Base-by-base conservation (phyloP, 1,284 basidiomycete genomes). In the Fomitopsis betulina region DNA sequence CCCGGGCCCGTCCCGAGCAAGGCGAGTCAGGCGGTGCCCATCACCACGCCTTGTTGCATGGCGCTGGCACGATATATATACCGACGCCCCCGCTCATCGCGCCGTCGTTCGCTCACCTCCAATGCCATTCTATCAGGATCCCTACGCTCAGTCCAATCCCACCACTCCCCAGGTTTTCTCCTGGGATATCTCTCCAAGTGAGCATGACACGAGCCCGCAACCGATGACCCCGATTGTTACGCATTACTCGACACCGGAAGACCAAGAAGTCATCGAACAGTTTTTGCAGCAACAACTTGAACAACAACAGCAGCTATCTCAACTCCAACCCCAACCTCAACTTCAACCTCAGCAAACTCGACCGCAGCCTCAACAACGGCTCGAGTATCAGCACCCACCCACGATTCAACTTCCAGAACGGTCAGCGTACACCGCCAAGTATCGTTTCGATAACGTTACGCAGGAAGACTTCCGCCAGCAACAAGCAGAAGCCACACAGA, bases 381-480 rank as follows among this genome's bases (percentile, higher is more conserved):
- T 21, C 12, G 21, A 9, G 15, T 47, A 30, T 13, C 53, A 37
- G 21, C 43, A 39, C 5, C 45, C 25, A 15, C 6, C 45, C 13
- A 47, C 63, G 32, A 70, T 70, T 55, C 63, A 62, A 25, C 60
- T 70, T 19, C 66, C 62, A 51, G 60, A 67, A 40, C 63, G 61
- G 30, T 39, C 51, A 7, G 23, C 57, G 17, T 49, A 56, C 50
- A 53, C 32, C n/a, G 49, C 49, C 7, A 32, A 62, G 57, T 69
- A 61, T 54, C 69, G 67, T 51, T 73, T 73, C 63, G 70, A 71
- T 58, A 69, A 66, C 59, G 63, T 65, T 43, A 65, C 67, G 57
- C 66, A 67, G 57, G 65, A 67, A 53, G 60, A 69, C 42, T 71
- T 68, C 56, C 55, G 56, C 39, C 45, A 57, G 54, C 65, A 50